These are phyloP conservation scores for Chrysopogon serrulatus DNA, from an alignment of 176 grass and related monocot species.

Conservation along the genomic window DNA sequence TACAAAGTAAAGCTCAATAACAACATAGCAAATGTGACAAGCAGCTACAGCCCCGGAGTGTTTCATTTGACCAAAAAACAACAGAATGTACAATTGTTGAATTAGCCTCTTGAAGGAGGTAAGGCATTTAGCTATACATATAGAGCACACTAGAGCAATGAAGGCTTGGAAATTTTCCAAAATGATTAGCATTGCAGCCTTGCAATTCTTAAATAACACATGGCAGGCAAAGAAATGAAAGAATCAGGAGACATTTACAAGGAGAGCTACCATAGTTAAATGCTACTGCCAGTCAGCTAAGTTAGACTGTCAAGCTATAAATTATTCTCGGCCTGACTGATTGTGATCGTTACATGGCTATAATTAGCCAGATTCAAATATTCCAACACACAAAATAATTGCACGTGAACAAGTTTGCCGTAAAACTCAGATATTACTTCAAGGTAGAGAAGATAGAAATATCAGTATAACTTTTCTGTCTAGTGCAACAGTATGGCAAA, in stretches of 20 bases:
- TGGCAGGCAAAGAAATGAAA: not conserved
- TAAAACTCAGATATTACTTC: conserved; percentile 1
- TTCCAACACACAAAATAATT: not conserved
- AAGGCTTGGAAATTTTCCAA: not conserved
- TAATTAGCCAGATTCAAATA: not conserved
- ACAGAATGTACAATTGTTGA: not conserved
- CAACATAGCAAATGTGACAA: not conserved
- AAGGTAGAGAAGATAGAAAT: not conserved
- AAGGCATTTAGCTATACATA: conserved; percentile 14
- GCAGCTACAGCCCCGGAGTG: not conserved
- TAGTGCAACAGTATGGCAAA: conserved; percentile 9
- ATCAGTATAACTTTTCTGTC: not conserved
- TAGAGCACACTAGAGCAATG: not conserved
- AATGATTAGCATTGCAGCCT: not conserved
- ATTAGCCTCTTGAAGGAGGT: not conserved
- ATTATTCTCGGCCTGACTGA: not conserved
- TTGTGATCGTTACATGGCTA: not conserved
- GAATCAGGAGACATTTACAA: not conserved
- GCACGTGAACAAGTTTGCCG: not conserved
- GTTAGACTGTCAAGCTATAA: not conserved
- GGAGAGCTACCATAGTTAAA: not conserved
- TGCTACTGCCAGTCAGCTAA: not conserved
- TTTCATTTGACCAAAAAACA: conserved; percentile 1
- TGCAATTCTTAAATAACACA: not conserved
- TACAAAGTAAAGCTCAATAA: conserved; percentile 6